Base-by-base conservation (phyloP, 2,329 filamentous ascomycete species). In the Periconia digitata region DNA sequence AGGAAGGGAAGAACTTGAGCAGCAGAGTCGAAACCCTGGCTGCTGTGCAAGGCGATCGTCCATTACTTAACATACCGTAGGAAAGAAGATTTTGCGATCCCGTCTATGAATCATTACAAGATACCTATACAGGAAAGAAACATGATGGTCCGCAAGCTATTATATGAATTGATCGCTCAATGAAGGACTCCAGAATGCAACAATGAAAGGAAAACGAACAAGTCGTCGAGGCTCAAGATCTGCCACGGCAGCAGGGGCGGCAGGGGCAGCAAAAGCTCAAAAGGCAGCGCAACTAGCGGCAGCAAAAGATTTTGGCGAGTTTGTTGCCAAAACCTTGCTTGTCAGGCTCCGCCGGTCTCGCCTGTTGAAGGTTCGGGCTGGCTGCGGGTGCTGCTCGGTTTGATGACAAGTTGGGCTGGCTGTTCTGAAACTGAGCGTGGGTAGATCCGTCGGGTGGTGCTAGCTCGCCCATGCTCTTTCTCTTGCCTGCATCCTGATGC, bases 371-470 rank as follows among this genome's bases (percentile, higher is more conserved):
- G 32, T 56, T 67, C 37, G 63, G 66, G 44, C 60, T 69, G 40
- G 64, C 59, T 40, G 58, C 59, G 20, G 77, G 75, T 53, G 75
- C 80, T 52, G 81, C 82, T 67, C 85, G 78, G 63, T 83, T 84
- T 42, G 87, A 83, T 58, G 62, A 59, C 46, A 95, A 81, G 72
- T 96, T 94, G 72, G 90, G 89, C 67, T 88, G 89, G 77, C 90
- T 96, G 81, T 90, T 92, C 78, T 95, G 91, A 80, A 96, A 96
- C 71, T 96, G 92, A 59, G 92, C 92, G 74, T 95, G 90, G 56
- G 90, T 96, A 69, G 90, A 96, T 64, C 88, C 90, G 69, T 92
- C 87, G 62, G 91, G 89, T 57, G 92, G 92, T 67, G 85, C 84
- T 72, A 87, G 84, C 72, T 95, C 89, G 72, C 85, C 78, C 77